Conservation (phyloP, 2,329 filamentous ascomycete species). For the Pestalotiopsis sp. region DNA sequence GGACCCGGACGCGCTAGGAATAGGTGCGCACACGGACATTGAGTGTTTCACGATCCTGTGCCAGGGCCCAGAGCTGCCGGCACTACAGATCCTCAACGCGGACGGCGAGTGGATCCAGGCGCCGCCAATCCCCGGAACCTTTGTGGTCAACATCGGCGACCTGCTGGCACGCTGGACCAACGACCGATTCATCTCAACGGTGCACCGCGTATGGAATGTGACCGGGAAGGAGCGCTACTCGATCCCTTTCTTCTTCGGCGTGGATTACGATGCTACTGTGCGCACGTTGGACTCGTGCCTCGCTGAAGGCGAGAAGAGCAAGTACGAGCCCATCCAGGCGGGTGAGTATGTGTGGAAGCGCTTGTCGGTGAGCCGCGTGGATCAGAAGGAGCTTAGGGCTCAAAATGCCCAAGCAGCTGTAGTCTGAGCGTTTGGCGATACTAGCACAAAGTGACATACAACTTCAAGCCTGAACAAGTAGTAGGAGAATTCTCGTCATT, state of each 20-base stretch:
- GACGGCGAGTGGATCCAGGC: constrained; percentile 22
- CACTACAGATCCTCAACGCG: constrained; percentile 18
- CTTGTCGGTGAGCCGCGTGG: not conserved
- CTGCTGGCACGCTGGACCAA: constrained; percentile 7
- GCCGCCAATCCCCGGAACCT: constrained; percentile 17
- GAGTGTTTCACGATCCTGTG: constrained; percentile 22
- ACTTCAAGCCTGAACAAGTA: too few relatives aligned
- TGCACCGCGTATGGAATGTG: constrained; percentile 10
- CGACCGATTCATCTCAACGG: constrained; percentile 10
- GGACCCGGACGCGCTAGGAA: constrained; percentile 14
- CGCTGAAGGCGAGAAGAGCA: not conserved
- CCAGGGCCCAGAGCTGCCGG: constrained; percentile 11
- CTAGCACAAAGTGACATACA: too few relatives aligned
- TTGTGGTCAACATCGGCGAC: constrained; percentile 13
- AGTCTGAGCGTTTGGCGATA: not conserved
- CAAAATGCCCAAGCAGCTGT: not conserved
- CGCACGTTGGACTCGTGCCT: not conserved
- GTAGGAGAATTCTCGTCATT: too few relatives aligned
- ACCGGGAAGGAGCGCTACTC: constrained; percentile 6
- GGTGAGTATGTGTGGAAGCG: constrained; percentile 5
- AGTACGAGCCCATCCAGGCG: constrained; percentile 3
- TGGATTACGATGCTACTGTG: not conserved
- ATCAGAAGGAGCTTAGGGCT: constrained; percentile 11
- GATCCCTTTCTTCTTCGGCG: constrained; percentile 14
- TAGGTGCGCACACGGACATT: constrained; percentile 21